Base-by-base conservation (phyloP, 164 flowering plant species). In the Berberis thunbergii region DNA sequence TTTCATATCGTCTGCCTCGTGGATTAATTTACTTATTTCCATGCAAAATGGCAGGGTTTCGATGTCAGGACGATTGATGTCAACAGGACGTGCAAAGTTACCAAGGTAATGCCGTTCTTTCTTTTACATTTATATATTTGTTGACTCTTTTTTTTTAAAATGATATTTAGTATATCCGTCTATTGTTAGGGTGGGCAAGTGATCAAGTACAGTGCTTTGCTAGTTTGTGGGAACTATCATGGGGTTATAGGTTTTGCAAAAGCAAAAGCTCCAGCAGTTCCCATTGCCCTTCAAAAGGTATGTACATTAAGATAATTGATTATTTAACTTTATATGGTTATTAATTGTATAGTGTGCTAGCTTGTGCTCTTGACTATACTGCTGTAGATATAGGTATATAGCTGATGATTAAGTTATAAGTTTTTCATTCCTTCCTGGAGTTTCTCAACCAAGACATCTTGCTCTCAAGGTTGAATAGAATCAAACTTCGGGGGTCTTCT, bases 281-380 rank as follows among this genome's bases (percentile, higher is more conserved):
- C 93, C 8, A 72, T 86, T 64, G 97, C 96, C 43, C 82, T 91
- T 69, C 96, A 87, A 70, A 91, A 94, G 97, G 98, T 87, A 82
- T 56, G 7, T 60, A 41, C 52, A 43, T 26, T 26, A 26, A 26
- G 26, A 26, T 26, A 26, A 26, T 26, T 26, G 26, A 26, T 26
- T 26, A 26, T 26, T 26, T 26, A 26, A 26, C 26, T 26, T 26
- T 26, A 26, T 26, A 26, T 26, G 26, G 26, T 26, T 26, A 26
- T 26, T 26, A 26, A 26, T 26, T 26, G 26, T 26, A 26, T 26
- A 26, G 26, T 26, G 26, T 26, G 26, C 26, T 26, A 26, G 26
- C 26, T 26, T 26, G 26, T 26, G 26, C 26, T 26, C 26, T 26
- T 26, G 26, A 26, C 26, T 26, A 26, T 26, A 26, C 26, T 26